phyloP scores from a whole-genome alignment of 257 asterid genomes.

The Petunia secreta region DNA sequence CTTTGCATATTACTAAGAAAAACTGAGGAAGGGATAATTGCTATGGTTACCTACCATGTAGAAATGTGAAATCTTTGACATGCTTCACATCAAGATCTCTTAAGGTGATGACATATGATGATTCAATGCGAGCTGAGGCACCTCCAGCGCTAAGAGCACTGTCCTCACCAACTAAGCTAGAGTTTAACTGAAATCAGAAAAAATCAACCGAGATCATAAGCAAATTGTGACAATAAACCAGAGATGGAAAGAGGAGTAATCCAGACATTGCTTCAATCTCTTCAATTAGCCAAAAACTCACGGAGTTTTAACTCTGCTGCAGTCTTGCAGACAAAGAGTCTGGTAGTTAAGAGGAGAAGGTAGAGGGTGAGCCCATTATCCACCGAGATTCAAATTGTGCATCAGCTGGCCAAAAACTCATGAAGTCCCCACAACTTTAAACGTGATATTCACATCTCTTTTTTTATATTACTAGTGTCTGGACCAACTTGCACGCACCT shows the following conservation, averaged over 20 bases:
- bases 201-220: constrained; percentile 24
- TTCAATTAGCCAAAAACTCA: not conserved
- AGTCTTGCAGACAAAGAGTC: too few relatives aligned
- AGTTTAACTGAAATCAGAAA: constrained; percentile 71
- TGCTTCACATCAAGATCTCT: constrained; percentile 96
- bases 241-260: constrained; percentile 26
- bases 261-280: constrained; percentile 28
- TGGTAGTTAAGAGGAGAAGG: too few relatives aligned
- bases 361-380: too few relatives aligned
- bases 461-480: not conserved
- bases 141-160: constrained; percentile 59
- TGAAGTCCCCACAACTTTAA: not conserved
- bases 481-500: constrained; percentile 3
- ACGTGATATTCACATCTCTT: not conserved
- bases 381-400: too few relatives aligned
- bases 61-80: constrained; percentile 78
- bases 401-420: not conserved
- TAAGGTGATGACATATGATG: constrained; percentile 73
- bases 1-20: not conserved
- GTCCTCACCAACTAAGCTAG: constrained; percentile 86
- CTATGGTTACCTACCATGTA: constrained; percentile 73
- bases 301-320: not conserved
- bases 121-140: constrained; percentile 82
- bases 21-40: not conserved
- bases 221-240: constrained; percentile 28